Conservation (phyloP, 148 eudicot species). For the Rhododendron williamsianum region DNA sequence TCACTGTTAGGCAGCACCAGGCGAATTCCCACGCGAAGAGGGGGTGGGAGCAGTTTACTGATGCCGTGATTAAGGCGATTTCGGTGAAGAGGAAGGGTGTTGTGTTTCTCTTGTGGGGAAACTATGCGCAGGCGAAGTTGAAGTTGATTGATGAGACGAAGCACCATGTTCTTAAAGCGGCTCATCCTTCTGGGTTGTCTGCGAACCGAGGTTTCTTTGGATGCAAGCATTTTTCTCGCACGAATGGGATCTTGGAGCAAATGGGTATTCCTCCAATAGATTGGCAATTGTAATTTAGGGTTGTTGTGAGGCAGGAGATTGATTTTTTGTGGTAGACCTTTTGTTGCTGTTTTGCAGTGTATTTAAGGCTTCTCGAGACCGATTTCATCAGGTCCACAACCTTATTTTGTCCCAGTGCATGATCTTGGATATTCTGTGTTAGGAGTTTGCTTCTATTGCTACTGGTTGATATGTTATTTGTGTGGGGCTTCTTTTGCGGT, state of each 20-base stretch:
- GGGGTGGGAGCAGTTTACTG: constrained; percentile 98
- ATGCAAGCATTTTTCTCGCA: constrained; percentile 97
- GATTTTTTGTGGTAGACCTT: background rate
- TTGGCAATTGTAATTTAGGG: constrained; percentile 58
- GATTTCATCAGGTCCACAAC: background rate
- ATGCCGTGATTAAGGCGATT: constrained; percentile 74
- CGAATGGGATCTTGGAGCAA: constrained; percentile 65
- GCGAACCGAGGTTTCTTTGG: constrained; percentile 98
- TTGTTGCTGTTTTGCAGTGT: background rate
- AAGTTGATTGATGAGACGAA: constrained; percentile 79
- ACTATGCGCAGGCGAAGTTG: constrained; percentile 84
- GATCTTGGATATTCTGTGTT: background rate
- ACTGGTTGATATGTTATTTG: background rate
- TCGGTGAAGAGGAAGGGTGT: constrained; percentile 74
- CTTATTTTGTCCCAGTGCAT: background rate
- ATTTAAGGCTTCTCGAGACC: background rate
- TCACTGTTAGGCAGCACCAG: constrained; percentile 84
- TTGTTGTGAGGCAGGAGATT: background rate
- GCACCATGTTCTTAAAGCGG: constrained; percentile 88
- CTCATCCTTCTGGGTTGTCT: constrained; percentile 98
- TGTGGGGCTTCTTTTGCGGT: background rate
- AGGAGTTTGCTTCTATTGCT: background rate
- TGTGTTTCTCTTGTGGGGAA: constrained; percentile 96
- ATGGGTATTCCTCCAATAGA: constrained; percentile 61
- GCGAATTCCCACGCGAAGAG: constrained; percentile 94